Conservation (phyloP, 1,139 yeast species). For the Yamadazyma trypodendri region DNA sequence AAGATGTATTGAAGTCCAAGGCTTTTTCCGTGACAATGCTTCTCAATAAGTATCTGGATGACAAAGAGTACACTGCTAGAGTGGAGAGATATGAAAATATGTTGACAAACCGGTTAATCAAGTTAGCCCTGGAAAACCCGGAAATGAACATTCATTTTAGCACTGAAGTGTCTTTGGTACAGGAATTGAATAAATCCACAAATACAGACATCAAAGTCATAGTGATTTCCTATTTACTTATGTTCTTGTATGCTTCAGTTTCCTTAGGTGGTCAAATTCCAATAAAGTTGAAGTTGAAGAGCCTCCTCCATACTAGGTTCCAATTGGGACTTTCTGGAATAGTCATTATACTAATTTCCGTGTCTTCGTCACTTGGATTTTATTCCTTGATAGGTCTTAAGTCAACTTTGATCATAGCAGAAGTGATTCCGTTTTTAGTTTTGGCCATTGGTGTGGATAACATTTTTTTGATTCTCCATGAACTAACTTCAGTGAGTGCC, state of each 20-base stretch:
- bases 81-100: conserved; percentile 66
- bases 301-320: conserved; percentile 63
- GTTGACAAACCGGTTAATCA: conserved; percentile 55
- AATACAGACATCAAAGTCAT: conserved; percentile 77
- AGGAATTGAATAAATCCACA: conserved; percentile 79
- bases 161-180: conserved; percentile 79
- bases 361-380: conserved; percentile 78
- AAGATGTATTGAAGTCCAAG: conserved; percentile 54
- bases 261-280: conserved; percentile 67
- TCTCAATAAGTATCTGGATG: conserved; percentile 38
- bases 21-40: conserved; percentile 79
- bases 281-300: conserved; percentile 19
- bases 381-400: conserved; percentile 73
- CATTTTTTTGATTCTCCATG: conserved; percentile 82
- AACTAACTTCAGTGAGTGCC: conserved; percentile 57
- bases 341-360: conserved; percentile 74
- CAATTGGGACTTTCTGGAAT: conserved; percentile 82
- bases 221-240: conserved; percentile 71
- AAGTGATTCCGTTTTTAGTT: conserved; percentile 92
- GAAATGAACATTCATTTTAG: conserved; percentile 70
- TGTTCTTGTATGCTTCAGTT: conserved; percentile 86
- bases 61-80: conserved; percentile 34
- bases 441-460: conserved; percentile 95
- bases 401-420: conserved; percentile 90
- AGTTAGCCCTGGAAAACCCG: conserved; percentile 44